phyloP scores from a whole-genome alignment of 23 red algal genomes.

The Pyropia haitanensis region DNA sequence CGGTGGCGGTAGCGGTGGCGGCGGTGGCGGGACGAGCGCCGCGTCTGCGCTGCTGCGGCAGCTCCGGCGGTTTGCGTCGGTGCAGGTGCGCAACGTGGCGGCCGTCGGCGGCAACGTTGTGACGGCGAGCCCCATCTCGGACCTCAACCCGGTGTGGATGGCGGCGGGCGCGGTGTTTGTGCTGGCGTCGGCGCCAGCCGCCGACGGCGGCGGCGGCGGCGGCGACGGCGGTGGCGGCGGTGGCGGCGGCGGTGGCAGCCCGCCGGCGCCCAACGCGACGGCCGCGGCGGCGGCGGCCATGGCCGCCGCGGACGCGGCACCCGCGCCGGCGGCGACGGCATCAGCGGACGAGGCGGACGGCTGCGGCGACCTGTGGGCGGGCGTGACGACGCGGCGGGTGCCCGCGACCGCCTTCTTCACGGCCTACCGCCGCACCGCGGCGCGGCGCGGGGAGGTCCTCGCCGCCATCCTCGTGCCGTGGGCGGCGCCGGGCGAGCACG shows the following conservation, averaged over 20 bases:
- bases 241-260: neutral
- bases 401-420: slow-evolving; percentile 52
- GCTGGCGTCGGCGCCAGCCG: slow-evolving; percentile 15
- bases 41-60: slow-evolving; percentile 32
- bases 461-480: slow-evolving; percentile 39
- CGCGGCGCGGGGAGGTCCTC: slow-evolving; percentile 40
- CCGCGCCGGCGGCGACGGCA: too few relatives aligned
- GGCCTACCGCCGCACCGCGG: slow-evolving; percentile 41
- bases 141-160: slow-evolving; percentile 76
- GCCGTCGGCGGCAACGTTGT: slow-evolving; percentile 71
- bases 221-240: neutral
- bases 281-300: neutral
- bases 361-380: neutral
- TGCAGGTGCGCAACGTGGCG: slow-evolving; percentile 71
- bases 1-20: too few relatives aligned
- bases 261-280: neutral
- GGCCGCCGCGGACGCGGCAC: too few relatives aligned
- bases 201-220: neutral
- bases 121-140: slow-evolving; percentile 85
- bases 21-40: too few relatives aligned
- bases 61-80: slow-evolving; percentile 58
- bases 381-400: neutral
- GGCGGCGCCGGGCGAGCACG: slow-evolving; percentile 34
- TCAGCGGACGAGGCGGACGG: too few relatives aligned
- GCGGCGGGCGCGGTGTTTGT: slow-evolving; percentile 37